A percentile compares a stretch with the other conserved stretches of the same genome.
These are phyloP conservation scores for Lachnellula occidentalis DNA, from an alignment of 2,329 filamentous ascomycete species.

Conservation along the genomic window DNA sequence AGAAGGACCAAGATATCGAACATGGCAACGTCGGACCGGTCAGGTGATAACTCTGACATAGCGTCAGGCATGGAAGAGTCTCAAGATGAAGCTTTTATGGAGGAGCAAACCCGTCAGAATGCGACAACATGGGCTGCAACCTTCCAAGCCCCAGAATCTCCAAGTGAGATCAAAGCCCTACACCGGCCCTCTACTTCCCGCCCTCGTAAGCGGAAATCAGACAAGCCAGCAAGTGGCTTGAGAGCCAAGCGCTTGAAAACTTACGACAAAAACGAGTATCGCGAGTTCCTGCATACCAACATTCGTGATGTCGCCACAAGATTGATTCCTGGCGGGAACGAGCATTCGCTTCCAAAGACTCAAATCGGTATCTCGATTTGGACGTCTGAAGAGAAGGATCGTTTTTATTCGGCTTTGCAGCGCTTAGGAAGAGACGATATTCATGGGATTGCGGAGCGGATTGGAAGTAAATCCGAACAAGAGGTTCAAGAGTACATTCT, in stretches of 20 bases:
- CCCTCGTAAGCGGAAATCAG: constrained; percentile 19
- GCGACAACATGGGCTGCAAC: constrained; percentile 25
- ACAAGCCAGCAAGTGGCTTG: constrained; percentile 13
- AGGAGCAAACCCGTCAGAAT: constrained; percentile 14
- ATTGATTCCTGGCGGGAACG: constrained; percentile 24
- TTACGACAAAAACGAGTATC: constrained; percentile 46
- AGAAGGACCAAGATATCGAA: background rate
- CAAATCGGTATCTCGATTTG: constrained; percentile 68
- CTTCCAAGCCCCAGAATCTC: constrained; percentile 20
- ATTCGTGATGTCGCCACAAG: constrained; percentile 46
- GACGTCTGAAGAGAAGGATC: constrained; percentile 64
- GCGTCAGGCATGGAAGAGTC: background rate
- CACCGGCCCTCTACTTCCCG: constrained; percentile 3
- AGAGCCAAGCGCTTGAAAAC: constrained; percentile 31
- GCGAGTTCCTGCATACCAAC: constrained; percentile 48
- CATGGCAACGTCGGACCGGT: background rate
- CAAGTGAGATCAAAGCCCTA: constrained; percentile 22
- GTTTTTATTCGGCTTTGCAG: constrained; percentile 61
- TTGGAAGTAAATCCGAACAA: constrained; percentile 66
- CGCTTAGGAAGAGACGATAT: constrained; percentile 60
- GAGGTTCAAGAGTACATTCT: constrained; percentile 69
- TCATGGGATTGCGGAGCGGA: constrained; percentile 52
- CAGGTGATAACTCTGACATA: background rate
- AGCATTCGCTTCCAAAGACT: constrained; percentile 35
- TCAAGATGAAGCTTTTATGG: background rate